These are phyloP conservation scores for Eragrostis curvula DNA, from an alignment of 176 grass and related monocot genomes.

Conservation along the genomic window DNA sequence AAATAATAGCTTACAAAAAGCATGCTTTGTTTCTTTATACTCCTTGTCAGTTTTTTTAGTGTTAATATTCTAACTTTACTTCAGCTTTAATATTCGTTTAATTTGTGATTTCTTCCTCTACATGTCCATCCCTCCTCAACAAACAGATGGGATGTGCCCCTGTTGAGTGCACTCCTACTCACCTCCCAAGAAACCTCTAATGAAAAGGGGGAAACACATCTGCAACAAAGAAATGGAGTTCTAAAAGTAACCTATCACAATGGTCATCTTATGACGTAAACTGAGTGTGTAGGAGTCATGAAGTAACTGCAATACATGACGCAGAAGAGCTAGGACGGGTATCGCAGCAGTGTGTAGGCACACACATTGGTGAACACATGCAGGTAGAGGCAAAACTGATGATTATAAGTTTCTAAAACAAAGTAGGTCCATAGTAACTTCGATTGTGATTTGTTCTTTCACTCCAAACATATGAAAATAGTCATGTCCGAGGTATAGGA, in stretches of 20 bases:
- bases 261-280: background rate
- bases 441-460: slow-evolving; percentile 15
- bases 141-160: background rate
- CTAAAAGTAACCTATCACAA: background rate
- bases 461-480: background rate
- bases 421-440: background rate
- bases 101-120: background rate
- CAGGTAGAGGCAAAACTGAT: background rate
- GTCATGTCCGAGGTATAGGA: background rate
- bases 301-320: background rate
- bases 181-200: background rate
- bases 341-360: background rate
- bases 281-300: background rate
- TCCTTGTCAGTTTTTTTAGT: background rate
- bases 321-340: background rate
- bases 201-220: background rate
- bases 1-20: background rate
- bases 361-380: background rate
- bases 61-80: background rate
- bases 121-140: background rate
- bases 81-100: background rate
- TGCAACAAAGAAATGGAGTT: slow-evolving; percentile 1
- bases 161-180: background rate
- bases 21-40: background rate
- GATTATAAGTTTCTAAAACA: slow-evolving; percentile 18